Evolutionary conservation across 257 asterid species (phyloP).

Genomic region (Nicotiana tomentosiformis): DNA sequence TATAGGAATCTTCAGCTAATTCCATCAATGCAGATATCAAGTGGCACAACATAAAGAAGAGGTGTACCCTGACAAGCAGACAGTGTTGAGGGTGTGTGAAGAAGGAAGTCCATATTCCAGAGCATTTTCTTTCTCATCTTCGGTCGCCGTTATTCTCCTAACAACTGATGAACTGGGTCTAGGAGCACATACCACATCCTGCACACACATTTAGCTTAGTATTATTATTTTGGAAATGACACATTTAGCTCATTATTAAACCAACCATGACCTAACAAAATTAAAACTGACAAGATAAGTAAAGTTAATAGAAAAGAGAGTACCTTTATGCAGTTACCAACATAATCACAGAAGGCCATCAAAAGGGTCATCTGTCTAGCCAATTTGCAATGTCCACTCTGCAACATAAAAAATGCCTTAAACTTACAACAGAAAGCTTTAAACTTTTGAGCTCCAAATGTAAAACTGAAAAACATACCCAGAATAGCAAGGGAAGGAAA

Average conservation of each 20-base stretch:
- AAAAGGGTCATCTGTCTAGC: constrained; percentile 96
- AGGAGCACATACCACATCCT: constrained; percentile 94
- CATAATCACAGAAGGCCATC: constrained; percentile 83
- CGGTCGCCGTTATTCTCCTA: constrained; percentile 70
- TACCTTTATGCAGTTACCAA: constrained; percentile 74
- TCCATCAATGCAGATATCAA: background rate
- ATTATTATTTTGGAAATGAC: too few species aligned
- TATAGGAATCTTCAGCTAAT: background rate
- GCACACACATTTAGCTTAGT: constrained; percentile 6
- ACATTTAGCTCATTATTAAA: background rate
- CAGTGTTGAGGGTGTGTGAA: constrained; percentile 91
- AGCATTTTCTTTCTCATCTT: constrained; percentile 86
- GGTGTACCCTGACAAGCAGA: constrained; percentile 85
- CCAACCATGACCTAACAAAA: background rate
- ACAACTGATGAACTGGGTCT: constrained; percentile 75
- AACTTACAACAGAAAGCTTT: too few species aligned
- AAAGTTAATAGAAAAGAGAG: background rate
- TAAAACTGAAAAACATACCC: constrained; percentile 43
- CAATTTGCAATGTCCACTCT: constrained; percentile 92
- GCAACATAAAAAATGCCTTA: constrained; percentile 11
- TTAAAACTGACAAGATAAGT: background rate
- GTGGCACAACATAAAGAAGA: background rate
- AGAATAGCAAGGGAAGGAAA: constrained; percentile 90
- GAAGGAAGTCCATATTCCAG: constrained; percentile 93
- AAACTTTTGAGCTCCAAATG: too few species aligned